phyloP scores from a whole-genome alignment of 2,329 filamentous ascomycete genomes.

The Ascochyta viciae-villosae region DNA sequence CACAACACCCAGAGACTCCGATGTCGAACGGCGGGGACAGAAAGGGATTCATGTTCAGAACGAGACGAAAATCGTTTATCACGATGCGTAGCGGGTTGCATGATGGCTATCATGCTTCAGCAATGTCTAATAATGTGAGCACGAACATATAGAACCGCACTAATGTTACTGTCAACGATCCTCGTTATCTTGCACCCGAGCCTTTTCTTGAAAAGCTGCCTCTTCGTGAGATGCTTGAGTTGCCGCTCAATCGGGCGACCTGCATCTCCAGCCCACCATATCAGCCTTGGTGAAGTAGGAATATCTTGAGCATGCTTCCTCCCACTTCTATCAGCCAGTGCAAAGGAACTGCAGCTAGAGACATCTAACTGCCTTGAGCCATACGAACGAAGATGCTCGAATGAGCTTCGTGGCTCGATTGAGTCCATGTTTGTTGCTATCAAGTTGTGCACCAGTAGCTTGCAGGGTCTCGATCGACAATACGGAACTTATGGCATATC shows the following conservation, averaged over 20 bases:
- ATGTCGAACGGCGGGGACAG: neutral
- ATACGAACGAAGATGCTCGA: too few species aligned
- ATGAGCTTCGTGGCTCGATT: too few species aligned
- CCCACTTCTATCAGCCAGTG: neutral
- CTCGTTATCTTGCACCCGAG: neutral
- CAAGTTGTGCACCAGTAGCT: too few species aligned
- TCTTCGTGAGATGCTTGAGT: neutral
- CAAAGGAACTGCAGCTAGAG: neutral
- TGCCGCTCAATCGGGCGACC: neutral
- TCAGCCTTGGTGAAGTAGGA: neutral
- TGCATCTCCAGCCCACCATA: neutral
- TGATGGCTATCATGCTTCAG: neutral
- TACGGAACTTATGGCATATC: too few species aligned
- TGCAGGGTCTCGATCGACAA: too few species aligned
- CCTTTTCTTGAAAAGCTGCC: neutral
- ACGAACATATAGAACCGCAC: neutral
- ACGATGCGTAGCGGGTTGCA: slow-evolving; percentile 2
- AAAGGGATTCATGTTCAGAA: slow-evolving; percentile 15
- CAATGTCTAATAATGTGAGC: neutral
- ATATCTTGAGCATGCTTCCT: neutral
- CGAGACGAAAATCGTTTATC: slow-evolving; percentile 18
- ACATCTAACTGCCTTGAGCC: too few species aligned
- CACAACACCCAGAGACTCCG: slow-evolving; percentile 2
- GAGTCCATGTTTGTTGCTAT: too few species aligned
- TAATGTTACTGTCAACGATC: neutral